phyloP scores from a whole-genome alignment of 2,329 filamentous ascomycete species.

The Diplodia sapinea region DNA sequence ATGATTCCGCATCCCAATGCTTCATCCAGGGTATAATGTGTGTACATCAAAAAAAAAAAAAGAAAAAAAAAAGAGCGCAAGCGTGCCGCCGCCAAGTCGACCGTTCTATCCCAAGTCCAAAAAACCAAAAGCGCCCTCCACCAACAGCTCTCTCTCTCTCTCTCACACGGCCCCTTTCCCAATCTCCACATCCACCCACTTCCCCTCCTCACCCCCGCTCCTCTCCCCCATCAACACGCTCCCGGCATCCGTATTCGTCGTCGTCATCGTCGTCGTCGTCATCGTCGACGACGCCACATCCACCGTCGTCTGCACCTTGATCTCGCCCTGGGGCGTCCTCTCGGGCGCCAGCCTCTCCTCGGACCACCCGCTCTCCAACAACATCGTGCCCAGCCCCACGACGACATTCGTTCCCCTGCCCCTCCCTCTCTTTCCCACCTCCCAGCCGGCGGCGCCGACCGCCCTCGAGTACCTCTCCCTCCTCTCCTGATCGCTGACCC shows the following conservation, averaged over 20 bases:
- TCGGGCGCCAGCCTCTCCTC: background rate
- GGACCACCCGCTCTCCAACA: background rate
- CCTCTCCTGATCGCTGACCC: background rate
- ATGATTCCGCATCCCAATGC: background rate
- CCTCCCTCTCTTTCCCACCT: no score
- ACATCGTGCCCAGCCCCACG: background rate
- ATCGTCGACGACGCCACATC: background rate
- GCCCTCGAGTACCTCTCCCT: background rate
- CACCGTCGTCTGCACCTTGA: slow-evolving; percentile 9
- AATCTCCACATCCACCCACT: slow-evolving; percentile 8
- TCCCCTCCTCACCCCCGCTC: background rate
- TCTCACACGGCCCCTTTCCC: background rate
- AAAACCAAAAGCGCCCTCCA: background rate
- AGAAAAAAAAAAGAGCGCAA: background rate
- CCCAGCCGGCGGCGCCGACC: no score
- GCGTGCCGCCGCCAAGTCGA: no score
- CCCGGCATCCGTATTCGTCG: background rate
- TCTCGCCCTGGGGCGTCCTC: background rate
- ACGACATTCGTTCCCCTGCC: no score
- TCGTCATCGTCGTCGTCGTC: background rate
- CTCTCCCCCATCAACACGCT: background rate
- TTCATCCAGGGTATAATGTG: background rate
- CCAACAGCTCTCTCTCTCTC: no score
- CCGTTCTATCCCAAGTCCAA: background rate
- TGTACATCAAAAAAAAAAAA: no score